phyloP scores from a whole-genome alignment of 2,329 filamentous ascomycete genomes.

The Daldinia eschscholtzii region DNA sequence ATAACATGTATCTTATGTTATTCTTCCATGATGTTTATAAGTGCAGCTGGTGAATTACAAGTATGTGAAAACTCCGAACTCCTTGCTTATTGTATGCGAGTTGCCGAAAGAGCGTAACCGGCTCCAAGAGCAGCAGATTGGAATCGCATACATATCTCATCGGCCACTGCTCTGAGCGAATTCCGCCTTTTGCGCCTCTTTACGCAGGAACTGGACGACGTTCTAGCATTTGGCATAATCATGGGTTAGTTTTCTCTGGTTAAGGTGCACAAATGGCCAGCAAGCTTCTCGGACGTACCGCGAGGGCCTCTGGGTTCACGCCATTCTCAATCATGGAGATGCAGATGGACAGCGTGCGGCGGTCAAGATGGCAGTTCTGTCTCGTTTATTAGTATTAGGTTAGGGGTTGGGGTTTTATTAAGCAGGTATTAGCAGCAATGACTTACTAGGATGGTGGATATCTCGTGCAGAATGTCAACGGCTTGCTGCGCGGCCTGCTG shows the following conservation, averaged over 20 bases:
- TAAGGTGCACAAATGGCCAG: not conserved
- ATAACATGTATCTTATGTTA: not conserved
- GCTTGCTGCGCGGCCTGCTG: slow-evolving; percentile 83
- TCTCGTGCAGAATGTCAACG: slow-evolving; percentile 86
- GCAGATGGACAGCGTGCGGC: slow-evolving; percentile 91
- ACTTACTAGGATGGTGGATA: slow-evolving; percentile 88
- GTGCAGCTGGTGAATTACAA: not conserved
- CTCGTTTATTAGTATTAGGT: not conserved
- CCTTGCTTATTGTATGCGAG: slow-evolving; percentile 14
- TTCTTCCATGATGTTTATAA: not conserved
- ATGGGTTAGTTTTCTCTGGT: not conserved
- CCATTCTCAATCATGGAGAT: slow-evolving; percentile 98
- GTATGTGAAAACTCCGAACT: slow-evolving; percentile 31
- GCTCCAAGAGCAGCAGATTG: too few relatives aligned
- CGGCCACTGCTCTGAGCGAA: slow-evolving; percentile 50
- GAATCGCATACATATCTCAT: slow-evolving; percentile 23
- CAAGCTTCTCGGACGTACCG: slow-evolving; percentile 69
- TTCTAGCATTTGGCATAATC: slow-evolving; percentile 56
- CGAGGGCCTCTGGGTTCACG: slow-evolving; percentile 93
- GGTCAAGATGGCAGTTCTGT: slow-evolving; percentile 93
- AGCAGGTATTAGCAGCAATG: too few relatives aligned
- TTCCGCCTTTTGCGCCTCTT: slow-evolving; percentile 66
- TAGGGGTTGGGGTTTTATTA: not conserved
- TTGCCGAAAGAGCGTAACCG: not conserved
- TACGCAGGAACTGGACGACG: slow-evolving; percentile 71